Conservation (phyloP, 768 basidiomycete genomes). For the Hericium alpestre region DNA sequence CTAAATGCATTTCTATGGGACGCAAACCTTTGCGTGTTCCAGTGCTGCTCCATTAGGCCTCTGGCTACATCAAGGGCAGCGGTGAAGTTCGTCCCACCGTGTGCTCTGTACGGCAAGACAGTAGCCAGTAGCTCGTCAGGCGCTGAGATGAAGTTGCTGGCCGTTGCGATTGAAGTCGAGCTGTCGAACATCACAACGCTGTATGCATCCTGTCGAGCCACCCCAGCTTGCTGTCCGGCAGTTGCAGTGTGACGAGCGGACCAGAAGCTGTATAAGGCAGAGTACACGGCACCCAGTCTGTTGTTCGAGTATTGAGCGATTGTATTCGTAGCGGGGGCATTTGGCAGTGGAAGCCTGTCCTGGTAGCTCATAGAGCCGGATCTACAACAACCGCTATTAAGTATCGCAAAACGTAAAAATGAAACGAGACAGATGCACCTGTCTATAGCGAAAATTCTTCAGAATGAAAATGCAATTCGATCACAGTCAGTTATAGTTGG, state of each 20-base stretch:
- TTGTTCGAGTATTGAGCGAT: slow-evolving; percentile 32
- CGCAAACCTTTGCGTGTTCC: slow-evolving; percentile 40
- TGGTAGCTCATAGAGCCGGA: slow-evolving; percentile 37
- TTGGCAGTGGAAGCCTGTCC: slow-evolving; percentile 35
- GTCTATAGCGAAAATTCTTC: slow-evolving; percentile 47
- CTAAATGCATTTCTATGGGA: not conserved
- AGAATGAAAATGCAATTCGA: not conserved
- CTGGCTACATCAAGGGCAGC: slow-evolving; percentile 29
- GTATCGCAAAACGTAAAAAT: not conserved
- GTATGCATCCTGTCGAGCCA: slow-evolving; percentile 40
- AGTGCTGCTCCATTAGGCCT: slow-evolving; percentile 30
- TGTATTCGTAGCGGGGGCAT: slow-evolving; percentile 28
- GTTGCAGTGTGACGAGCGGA: slow-evolving; percentile 33
- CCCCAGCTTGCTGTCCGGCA: slow-evolving; percentile 5
- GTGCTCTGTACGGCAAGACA: slow-evolving; percentile 23
- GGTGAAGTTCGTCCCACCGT: slow-evolving; percentile 34
- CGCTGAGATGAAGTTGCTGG: slow-evolving; percentile 37
- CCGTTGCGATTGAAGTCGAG: slow-evolving; percentile 14
- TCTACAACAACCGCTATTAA: slow-evolving; percentile 18
- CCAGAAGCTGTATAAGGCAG: slow-evolving; percentile 49
- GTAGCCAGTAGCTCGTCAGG: slow-evolving; percentile 33
- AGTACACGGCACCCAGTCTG: slow-evolving; percentile 48
- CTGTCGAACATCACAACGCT: slow-evolving; percentile 40
- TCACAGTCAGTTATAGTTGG: not conserved
- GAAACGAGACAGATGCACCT: slow-evolving; percentile 19